A percentile compares a stretch with the other conserved stretches of the same genome.
These are phyloP conservation scores for Blastobotrys petasosporus DNA, from an alignment of 1,139 yeast species.

Conservation along the genomic window DNA sequence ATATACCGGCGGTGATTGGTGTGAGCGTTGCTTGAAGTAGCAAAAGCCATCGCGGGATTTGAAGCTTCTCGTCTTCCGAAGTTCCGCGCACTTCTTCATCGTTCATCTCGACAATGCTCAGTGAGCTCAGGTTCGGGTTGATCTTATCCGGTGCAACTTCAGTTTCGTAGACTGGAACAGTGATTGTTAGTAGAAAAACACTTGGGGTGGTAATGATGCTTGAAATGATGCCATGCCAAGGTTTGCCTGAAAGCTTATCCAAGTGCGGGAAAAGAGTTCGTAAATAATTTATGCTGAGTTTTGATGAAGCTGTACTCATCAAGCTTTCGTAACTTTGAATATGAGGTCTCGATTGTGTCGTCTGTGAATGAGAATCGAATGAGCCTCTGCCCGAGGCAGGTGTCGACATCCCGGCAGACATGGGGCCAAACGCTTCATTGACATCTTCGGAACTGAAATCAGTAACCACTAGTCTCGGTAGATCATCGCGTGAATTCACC, in stretches of 20 bases:
- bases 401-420: background rate
- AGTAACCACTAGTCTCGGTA: background rate
- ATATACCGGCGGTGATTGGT: slow-evolving; percentile 23
- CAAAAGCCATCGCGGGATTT: slow-evolving; percentile 21
- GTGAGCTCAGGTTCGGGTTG: background rate
- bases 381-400: slow-evolving; percentile 2
- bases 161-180: slow-evolving; percentile 44
- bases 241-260: slow-evolving; percentile 20
- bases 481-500: background rate
- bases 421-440: slow-evolving; percentile 8
- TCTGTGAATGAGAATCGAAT: slow-evolving; percentile 3
- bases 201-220: slow-evolving; percentile 42
- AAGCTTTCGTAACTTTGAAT: background rate
- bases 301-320: background rate
- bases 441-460: slow-evolving; percentile 3
- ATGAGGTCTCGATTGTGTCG: background rate
- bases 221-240: slow-evolving; percentile 25
- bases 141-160: slow-evolving; percentile 19
- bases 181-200: slow-evolving; percentile 40
- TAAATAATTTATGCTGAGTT: slow-evolving; percentile 7
- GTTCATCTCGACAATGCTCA: background rate
- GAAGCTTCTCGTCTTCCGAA: slow-evolving; percentile 1
- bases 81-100: background rate
- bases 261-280: slow-evolving; percentile 27
- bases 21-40: slow-evolving; percentile 27